Evolutionary conservation across 768 basidiomycete genomes (phyloP).

Genomic region (Amanita brunnescens): DNA sequence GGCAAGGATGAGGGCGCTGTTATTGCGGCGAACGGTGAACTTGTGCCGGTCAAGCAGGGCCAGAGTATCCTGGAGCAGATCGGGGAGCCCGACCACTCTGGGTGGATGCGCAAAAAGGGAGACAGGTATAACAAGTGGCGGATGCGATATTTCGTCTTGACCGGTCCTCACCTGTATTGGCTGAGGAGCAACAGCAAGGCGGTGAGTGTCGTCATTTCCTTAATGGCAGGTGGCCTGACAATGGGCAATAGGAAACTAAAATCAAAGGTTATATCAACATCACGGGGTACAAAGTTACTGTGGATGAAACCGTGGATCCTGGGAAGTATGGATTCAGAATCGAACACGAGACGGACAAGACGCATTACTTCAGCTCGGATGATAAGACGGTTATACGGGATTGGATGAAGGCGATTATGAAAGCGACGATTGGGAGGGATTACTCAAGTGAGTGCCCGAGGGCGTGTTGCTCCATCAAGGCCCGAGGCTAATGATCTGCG

Average conservation of each 20-base stretch:
- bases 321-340: conserved; percentile 95
- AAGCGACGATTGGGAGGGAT: conserved; percentile 92
- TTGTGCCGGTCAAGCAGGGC: conserved; percentile 38
- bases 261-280: conserved; percentile 97
- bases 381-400: conserved; percentile 81
- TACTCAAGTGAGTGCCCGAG: conserved; percentile 69
- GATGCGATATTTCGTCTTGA: conserved; percentile 81
- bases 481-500: conserved; percentile 10
- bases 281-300: conserved; percentile 83
- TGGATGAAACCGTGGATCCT: conserved; percentile 87
- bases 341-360: conserved; percentile 78
- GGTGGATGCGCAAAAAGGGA: conserved; percentile 95
- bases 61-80: conserved; percentile 83
- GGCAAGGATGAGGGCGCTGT: conserved; percentile 1
- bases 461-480: neutral
- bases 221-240: neutral
- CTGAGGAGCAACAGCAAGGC: conserved; percentile 65
- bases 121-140: conserved; percentile 95
- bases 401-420: conserved; percentile 99
- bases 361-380: conserved; percentile 88
- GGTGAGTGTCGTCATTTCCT: conserved; percentile 24
- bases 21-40: conserved; percentile 5
- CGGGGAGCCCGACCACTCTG: conserved; percentile 80
- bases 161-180: conserved; percentile 87
- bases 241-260: conserved; percentile 62